Evolutionary conservation across 2,329 filamentous ascomycete species (phyloP), one percentile per base, ranked within the genome.

Genomic region (Xylaria sp.): DNA sequence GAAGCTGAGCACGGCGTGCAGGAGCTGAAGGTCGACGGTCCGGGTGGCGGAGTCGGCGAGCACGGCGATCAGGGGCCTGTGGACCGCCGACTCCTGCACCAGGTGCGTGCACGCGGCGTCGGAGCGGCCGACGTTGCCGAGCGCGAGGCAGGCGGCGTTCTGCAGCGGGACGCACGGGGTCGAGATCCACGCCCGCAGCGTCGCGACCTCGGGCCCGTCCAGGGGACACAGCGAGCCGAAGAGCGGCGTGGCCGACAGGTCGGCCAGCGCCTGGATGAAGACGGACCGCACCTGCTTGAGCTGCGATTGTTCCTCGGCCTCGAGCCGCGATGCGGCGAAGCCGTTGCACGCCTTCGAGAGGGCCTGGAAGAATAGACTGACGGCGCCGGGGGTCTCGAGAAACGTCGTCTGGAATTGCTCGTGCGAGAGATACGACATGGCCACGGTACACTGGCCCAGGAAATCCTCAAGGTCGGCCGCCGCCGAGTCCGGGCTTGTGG

Each of bases 91-190:
- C 1, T 73, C 52, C 18, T 75, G 66, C 1, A 87, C 78, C 34
- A 87, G 77, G 34, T 76, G 69, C 8, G 71, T 69, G 53, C 81
- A 83, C 2, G 76, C 69, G 39, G 75, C 76, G 61, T 88, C 84
- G 1, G 79, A 84, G 38, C 85, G 81, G 5, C 81, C 80, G 37
- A 88, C 69, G 63, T 88, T 88, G 34, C 85, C 85, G 2, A 88
- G 72, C 16, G 80, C 77, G 2, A 88, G 76, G 57, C 84, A 87
- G 1, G 82, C 84, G 4, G 82, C 81, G 2, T 81, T 75, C 65
- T 81, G 81, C 2, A 87, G 74, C 42, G 74, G 71, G 0, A 70
- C 57, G 55, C 79, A 69, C 49, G 62, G 55, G 63, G 66, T 58
- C 63, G 67, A 66, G 16, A 84, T 68, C 81, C 82, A 85, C n/a